phyloP scores from a whole-genome alignment of 2,329 filamentous ascomycete species.

The Ophiosphaerella korrae region DNA sequence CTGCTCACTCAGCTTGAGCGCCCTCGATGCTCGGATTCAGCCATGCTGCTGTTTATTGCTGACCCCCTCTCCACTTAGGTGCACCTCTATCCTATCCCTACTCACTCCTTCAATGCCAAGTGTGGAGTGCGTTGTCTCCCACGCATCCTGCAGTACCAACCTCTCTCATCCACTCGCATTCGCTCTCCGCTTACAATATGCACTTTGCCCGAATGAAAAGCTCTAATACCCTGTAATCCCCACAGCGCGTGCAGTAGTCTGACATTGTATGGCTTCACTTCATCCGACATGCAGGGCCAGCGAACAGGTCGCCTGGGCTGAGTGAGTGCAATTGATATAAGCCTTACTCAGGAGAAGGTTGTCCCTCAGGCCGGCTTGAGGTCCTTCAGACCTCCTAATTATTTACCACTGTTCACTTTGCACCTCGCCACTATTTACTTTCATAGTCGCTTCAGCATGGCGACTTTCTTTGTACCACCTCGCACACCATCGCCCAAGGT shows the following conservation, averaged over 20 bases:
- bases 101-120: slow-evolving; percentile 23
- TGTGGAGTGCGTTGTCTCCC: slow-evolving; percentile 40
- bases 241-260: slow-evolving; percentile 8
- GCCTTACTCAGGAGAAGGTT: slow-evolving; percentile 11
- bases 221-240: slow-evolving; percentile 17
- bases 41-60: neutral
- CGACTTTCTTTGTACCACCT: slow-evolving; percentile 28
- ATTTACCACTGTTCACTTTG: neutral
- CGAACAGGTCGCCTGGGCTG: slow-evolving; percentile 25
- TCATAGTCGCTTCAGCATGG: slow-evolving; percentile 20
- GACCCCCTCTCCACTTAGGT: neutral
- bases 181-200: slow-evolving; percentile 20
- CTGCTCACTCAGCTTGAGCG: neutral
- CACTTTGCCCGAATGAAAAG: slow-evolving; percentile 18
- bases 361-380: slow-evolving; percentile 10
- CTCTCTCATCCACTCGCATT: slow-evolving; percentile 18
- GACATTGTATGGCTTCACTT: neutral
- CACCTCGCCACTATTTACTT: neutral
- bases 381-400: slow-evolving; percentile 5
- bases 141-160: slow-evolving; percentile 23
- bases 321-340: slow-evolving; percentile 23
- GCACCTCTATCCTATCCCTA: slow-evolving; percentile 10
- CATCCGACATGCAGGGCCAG: slow-evolving; percentile 31
- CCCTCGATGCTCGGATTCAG: too few species aligned
- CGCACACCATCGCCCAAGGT: slow-evolving; percentile 44